Evolutionary conservation across 176 grass and related monocot genomes (phyloP).

Genomic region (Musa schizocarpa): DNA sequence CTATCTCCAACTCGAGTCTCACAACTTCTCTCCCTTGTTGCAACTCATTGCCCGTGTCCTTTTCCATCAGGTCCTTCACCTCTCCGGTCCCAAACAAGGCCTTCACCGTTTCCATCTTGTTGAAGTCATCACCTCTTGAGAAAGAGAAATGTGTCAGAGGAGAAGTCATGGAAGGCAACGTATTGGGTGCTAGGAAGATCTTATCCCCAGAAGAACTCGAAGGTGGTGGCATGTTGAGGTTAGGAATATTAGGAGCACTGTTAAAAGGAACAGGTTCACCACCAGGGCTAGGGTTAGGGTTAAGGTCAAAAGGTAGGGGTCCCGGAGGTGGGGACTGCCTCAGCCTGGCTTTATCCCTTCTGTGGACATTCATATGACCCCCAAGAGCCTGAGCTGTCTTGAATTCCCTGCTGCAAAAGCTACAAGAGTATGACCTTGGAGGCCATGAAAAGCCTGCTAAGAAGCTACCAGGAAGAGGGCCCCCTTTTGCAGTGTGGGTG

Average conservation of each 20-base stretch:
- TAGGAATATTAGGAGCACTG: slow-evolving; percentile 12
- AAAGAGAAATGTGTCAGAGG: not conserved
- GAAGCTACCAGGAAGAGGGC: slow-evolving; percentile 5
- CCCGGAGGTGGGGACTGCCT: slow-evolving; percentile 28
- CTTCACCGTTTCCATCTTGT: not conserved
- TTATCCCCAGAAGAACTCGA: not conserved
- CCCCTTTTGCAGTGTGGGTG: slow-evolving; percentile 17
- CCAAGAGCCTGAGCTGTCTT: slow-evolving; percentile 40
- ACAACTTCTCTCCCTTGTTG: not conserved
- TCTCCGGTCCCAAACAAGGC: slow-evolving; percentile 1
- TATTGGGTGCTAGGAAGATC: not conserved
- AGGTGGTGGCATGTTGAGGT: slow-evolving; percentile 32
- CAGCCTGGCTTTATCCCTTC: slow-evolving; percentile 34
- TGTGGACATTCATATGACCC: slow-evolving; percentile 44
- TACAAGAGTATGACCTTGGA: slow-evolving; percentile 35
- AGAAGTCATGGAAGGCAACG: slow-evolving; percentile 9
- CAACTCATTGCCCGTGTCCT: not conserved
- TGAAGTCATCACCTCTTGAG: not conserved
- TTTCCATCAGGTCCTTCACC: not conserved
- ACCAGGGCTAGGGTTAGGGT: slow-evolving; percentile 8
- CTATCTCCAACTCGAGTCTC: slow-evolving; percentile 31
- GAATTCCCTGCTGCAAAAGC: slow-evolving; percentile 49
- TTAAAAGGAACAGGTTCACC: not conserved
- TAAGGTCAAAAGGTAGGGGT: slow-evolving; percentile 7
- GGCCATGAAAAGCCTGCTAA: slow-evolving; percentile 31